Evolutionary conservation across 495 filamentous ascomycete species (phyloP).

Genomic region (Talaromyces liani): DNA sequence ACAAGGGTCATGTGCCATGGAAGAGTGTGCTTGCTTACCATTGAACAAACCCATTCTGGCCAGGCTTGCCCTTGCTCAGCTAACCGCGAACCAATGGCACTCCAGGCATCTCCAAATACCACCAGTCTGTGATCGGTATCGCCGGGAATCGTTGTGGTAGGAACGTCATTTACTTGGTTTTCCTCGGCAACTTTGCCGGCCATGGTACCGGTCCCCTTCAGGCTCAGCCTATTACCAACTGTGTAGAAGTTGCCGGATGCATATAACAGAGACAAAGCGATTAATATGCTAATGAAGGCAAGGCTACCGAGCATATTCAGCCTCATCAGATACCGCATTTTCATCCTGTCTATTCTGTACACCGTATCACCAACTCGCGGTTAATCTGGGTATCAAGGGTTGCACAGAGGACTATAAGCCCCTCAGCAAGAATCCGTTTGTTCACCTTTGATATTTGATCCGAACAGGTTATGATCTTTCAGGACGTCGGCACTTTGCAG

Average conservation of each 20-base stretch:
- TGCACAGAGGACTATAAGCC: not conserved
- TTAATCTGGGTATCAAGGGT: not conserved
- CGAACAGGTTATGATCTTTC: not conserved
- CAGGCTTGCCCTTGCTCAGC: slow-evolving; percentile 30
- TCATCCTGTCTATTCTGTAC: not conserved
- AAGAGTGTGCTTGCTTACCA: slow-evolving; percentile 19
- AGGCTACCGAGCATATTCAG: not conserved
- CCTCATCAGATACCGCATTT: slow-evolving; percentile 4
- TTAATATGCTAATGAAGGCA: slow-evolving; percentile 3
- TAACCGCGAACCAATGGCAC: slow-evolving; percentile 29
- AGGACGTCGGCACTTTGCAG: not conserved
- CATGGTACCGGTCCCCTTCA: not conserved
- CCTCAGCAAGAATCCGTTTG: not conserved
- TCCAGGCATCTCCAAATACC: slow-evolving; percentile 45
- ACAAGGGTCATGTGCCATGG: not conserved
- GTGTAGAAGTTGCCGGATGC: not conserved
- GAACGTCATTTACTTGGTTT: not conserved
- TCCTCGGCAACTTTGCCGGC: not conserved
- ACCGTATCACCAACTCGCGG: not conserved
- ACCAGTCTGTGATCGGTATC: slow-evolving; percentile 29
- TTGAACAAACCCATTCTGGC: slow-evolving; percentile 39
- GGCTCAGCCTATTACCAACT: not conserved
- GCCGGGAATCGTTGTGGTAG: not conserved
- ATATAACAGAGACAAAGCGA: slow-evolving; percentile 3
- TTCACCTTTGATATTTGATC: not conserved